Conservation (phyloP, 768 basidiomycete species). For the Daedalea quercina region DNA sequence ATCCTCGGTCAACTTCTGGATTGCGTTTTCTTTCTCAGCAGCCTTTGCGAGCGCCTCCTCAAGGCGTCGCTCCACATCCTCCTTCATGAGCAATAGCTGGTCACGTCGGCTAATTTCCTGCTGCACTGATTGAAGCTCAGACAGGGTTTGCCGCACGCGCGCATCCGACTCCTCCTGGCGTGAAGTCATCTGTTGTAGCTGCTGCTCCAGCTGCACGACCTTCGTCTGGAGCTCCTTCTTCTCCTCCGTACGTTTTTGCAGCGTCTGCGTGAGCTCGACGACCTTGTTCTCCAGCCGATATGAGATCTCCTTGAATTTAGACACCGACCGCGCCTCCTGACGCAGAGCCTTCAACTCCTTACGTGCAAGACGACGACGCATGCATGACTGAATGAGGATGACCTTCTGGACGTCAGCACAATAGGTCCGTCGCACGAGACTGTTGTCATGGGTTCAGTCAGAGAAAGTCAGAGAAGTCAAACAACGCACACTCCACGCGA, state of each 20-base stretch:
- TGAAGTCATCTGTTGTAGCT: constrained; percentile 77
- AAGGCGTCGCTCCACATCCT: constrained; percentile 70
- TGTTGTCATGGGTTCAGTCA: constrained; percentile 19
- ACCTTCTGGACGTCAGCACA: constrained; percentile 62
- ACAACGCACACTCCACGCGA: constrained; percentile 79
- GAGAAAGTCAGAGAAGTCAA: constrained; percentile 5
- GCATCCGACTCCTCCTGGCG: constrained; percentile 85
- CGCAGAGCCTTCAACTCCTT: constrained; percentile 79
- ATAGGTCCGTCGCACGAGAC: constrained; percentile 49
- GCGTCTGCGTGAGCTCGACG: constrained; percentile 90
- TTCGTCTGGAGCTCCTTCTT: constrained; percentile 81
- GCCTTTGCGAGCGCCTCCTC: constrained; percentile 72
- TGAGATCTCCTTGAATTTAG: constrained; percentile 98
- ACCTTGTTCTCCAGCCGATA: constrained; percentile 99
- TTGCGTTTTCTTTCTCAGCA: constrained; percentile 77
- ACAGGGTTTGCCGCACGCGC: constrained; percentile 65
- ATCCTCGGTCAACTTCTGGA: constrained; percentile 77
- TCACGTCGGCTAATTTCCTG: constrained; percentile 66
- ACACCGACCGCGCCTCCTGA: constrained; percentile 92
- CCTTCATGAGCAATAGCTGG: constrained; percentile 68
- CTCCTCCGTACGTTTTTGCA: constrained; percentile 87
- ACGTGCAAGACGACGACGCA: constrained; percentile 82
- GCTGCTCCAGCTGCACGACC: constrained; percentile 74
- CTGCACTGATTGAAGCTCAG: constrained; percentile 63
- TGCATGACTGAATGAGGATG: constrained; percentile 84